phyloP scores from a whole-genome alignment of 164 flowering plant genomes.

The Sedum album region DNA sequence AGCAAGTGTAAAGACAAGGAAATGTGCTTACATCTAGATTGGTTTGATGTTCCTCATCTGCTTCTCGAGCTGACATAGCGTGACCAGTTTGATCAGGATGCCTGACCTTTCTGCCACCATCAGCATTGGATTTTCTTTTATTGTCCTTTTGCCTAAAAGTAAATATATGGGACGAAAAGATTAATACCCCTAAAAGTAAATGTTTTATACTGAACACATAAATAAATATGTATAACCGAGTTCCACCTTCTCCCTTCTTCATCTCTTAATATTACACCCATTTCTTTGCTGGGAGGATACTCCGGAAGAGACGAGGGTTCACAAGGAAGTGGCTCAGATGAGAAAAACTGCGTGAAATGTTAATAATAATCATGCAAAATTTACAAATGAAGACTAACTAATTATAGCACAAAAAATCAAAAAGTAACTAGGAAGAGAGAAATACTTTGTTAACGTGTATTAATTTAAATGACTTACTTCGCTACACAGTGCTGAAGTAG shows the following conservation, averaged over 20 bases:
- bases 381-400: too few species aligned
- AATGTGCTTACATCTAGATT: background rate
- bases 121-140: background rate
- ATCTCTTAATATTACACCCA: constrained; percentile 79
- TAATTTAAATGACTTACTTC: background rate
- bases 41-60: background rate
- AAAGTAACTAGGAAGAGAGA: too few species aligned
- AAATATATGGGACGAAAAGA: too few species aligned
- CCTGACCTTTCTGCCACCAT: background rate
- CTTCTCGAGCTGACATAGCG: background rate
- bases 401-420: too few species aligned
- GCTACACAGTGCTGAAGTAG: background rate
- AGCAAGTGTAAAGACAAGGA: background rate
- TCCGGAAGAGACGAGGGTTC: constrained; percentile 83
- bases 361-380: too few species aligned
- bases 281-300: constrained; percentile 93
- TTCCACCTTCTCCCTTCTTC: constrained; percentile 77
- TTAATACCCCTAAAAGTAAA: background rate
- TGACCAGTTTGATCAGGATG: too few species aligned
- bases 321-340: constrained; percentile 66
- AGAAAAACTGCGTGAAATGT: constrained; percentile 48
- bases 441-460: too few species aligned
- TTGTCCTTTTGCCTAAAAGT: background rate
- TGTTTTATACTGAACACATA: background rate
- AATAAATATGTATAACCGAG: background rate